Conservation (phyloP, 352 stramenopile genomes). For the Peronosclerospora sorghi region DNA sequence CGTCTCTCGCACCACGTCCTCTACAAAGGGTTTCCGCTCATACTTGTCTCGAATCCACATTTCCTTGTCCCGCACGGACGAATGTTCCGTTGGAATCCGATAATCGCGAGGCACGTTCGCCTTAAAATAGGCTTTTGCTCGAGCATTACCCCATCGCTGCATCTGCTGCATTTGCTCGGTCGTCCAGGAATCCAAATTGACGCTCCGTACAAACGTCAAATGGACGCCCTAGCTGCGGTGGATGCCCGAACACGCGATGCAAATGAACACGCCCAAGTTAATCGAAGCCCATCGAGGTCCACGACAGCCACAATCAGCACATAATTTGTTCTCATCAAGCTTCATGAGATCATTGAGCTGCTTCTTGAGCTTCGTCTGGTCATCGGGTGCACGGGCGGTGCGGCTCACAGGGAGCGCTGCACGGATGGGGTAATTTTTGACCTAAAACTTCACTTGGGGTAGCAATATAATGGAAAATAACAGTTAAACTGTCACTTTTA, state of each 20-base stretch:
- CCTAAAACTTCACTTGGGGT: too few relatives aligned
- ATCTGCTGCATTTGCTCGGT: slow-evolving; percentile 84
- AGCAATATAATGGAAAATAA: too few relatives aligned
- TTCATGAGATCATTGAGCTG: slow-evolving; percentile 83
- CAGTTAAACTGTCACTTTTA: too few relatives aligned
- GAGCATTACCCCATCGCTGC: slow-evolving; percentile 86
- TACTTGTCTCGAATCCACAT: slow-evolving; percentile 89
- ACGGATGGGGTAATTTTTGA: too few relatives aligned
- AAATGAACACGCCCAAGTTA: slow-evolving; percentile 92
- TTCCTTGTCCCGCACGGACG: slow-evolving; percentile 78
- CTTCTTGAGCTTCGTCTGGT: slow-evolving; percentile 85
- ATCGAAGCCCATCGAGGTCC: slow-evolving; percentile 88
- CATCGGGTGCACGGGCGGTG: slow-evolving; percentile 36
- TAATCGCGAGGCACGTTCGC: slow-evolving; percentile 69
- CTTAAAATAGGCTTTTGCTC: slow-evolving; percentile 86
- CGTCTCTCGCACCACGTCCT: slow-evolving; percentile 16
- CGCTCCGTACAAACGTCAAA: slow-evolving; percentile 87
- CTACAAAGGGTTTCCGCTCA: slow-evolving; percentile 72
- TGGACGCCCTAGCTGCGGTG: slow-evolving; percentile 90
- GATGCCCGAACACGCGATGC: slow-evolving; percentile 89
- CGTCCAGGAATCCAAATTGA: slow-evolving; percentile 92
- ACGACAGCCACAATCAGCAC: slow-evolving; percentile 79
- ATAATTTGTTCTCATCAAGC: slow-evolving; percentile 87
- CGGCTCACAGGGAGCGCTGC: too few relatives aligned
- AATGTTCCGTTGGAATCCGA: slow-evolving; percentile 69